Base-by-base conservation (phyloP, 306 rosid genomes). In the apple (Malus domestica) region DNA sequence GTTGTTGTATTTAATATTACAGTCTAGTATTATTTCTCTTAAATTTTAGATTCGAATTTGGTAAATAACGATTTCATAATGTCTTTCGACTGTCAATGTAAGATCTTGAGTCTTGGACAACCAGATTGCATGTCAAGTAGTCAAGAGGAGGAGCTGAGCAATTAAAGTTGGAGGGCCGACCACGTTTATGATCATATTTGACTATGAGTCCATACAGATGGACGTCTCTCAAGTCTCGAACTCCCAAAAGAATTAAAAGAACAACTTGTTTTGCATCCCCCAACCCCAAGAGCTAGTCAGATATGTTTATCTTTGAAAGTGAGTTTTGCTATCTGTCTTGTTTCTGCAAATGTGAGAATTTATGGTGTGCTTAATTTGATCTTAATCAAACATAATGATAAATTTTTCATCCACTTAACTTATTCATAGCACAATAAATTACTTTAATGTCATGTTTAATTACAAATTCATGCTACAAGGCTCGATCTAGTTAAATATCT, bases 161-260 rank as follows among this genome's bases (percentile, higher is more conserved):
- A 29, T 75, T 80, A 54, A 54, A 71, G 30, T 18, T 70, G 62
- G 72, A 75, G 62, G 72, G 69, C 80, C 67, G 54, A 62, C 68
- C 80, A 29, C 49, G 33, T 49, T 49, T 49, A 49, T 5, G 25
- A 25, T 35, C 60, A 23, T 69, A 33, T 42, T 51, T 70, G 84
- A 75, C 80, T 63, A 33, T 33, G 60, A 25, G 20, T 66, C 32
- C 57, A n/a, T 22, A 33, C 68, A 29, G 30, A 59, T 54, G 0
- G 2, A 62, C 30, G 46, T 30, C 59, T 29, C 20, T 71, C 8
- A 9, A 54, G 40, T 11, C 32, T 62, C 6, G 42, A 74, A 25
- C 44, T 10, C n/a, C 13, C 38, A 33, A 32, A 22, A 13, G 25
- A 23, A 25, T 4, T 18, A 64, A 9, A 60, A 10, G 9, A 57